These are phyloP conservation scores for Arxiozyma slooffiae DNA, from an alignment of 1,139 yeast genomes.

Conservation along the genomic window DNA sequence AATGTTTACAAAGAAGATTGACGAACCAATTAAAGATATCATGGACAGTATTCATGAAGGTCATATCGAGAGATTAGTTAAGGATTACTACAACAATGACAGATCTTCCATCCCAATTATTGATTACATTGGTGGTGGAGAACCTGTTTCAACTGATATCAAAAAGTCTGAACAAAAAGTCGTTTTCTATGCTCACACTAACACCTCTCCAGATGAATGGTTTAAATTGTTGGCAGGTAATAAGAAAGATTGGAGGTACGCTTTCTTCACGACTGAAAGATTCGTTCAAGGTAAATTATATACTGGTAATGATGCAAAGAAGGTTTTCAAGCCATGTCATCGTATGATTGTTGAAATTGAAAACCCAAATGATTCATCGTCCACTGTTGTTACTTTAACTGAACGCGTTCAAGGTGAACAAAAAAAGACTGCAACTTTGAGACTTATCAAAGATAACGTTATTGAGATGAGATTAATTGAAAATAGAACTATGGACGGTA, in stretches of 20 bases:
- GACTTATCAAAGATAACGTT: constrained; percentile 35
- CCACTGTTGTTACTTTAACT: constrained; percentile 52
- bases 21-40: constrained; percentile 88
- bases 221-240: constrained; percentile 72
- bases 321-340: constrained; percentile 64
- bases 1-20: constrained; percentile 72
- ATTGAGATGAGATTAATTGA: constrained; percentile 75
- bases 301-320: constrained; percentile 66
- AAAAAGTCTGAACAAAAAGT: constrained; percentile 34
- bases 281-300: constrained; percentile 80
- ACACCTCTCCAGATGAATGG: constrained; percentile 56
- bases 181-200: constrained; percentile 42
- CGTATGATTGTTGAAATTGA: constrained; percentile 52
- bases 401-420: constrained; percentile 68
- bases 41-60: constrained; percentile 85
- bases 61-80: constrained; percentile 60
- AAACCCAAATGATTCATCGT: constrained; percentile 40
- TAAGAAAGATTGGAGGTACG: constrained; percentile 80
- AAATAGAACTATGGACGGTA: constrained; percentile 72
- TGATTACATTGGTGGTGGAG: constrained; percentile 76
- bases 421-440: constrained; percentile 59
- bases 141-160: constrained; percentile 37
- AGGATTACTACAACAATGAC: constrained; percentile 64
- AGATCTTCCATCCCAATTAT: constrained; percentile 67
- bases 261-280: constrained; percentile 69